phyloP scores from a whole-genome alignment of 345 rosid species.

The Schrenkiella parvula region DNA sequence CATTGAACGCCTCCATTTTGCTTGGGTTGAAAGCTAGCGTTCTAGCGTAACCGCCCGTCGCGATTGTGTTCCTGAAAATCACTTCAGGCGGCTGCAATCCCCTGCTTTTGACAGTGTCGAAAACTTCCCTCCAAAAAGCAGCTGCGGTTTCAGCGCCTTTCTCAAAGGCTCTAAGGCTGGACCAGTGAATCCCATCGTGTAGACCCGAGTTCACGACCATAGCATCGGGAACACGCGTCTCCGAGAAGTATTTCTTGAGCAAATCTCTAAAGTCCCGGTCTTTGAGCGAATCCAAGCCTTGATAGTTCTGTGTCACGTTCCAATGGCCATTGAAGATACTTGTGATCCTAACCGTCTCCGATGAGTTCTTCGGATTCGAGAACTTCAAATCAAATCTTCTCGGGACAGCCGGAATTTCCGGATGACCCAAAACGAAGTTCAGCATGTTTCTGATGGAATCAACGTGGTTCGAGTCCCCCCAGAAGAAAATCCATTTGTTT shows the following conservation, averaged over 20 bases:
- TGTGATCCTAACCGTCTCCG: conserved; percentile 74
- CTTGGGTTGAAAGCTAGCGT: conserved; percentile 68
- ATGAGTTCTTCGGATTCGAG: conserved; percentile 56
- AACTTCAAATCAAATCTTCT: conserved; percentile 81
- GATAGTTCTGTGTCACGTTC: conserved; percentile 78
- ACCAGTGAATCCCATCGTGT: conserved; percentile 82
- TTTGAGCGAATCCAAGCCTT: conserved; percentile 75
- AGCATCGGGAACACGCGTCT: conserved; percentile 63
- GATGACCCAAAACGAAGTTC: conserved; percentile 67
- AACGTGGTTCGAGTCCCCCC: conserved; percentile 97
- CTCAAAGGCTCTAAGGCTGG: conserved; percentile 46
- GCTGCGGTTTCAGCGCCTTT: conserved; percentile 63
- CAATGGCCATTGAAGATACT: conserved; percentile 95
- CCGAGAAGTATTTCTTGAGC: conserved; percentile 67
- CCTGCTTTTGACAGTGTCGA: conserved; percentile 53
- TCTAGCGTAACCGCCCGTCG: conserved; percentile 88
- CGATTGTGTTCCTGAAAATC: conserved; percentile 69
- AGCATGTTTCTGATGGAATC: conserved; percentile 87
- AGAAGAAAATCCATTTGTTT: conserved; percentile 84
- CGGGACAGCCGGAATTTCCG: conserved; percentile 62
- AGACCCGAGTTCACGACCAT: conserved; percentile 86
- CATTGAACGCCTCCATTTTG: conserved; percentile 84
- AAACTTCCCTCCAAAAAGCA: conserved; percentile 66
- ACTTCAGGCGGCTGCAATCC: conserved; percentile 60
- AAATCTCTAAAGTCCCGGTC: conserved; percentile 57